Evolutionary conservation across 75 land plant genomes (phyloP).

Genomic region (Azolla pinnata): DNA sequence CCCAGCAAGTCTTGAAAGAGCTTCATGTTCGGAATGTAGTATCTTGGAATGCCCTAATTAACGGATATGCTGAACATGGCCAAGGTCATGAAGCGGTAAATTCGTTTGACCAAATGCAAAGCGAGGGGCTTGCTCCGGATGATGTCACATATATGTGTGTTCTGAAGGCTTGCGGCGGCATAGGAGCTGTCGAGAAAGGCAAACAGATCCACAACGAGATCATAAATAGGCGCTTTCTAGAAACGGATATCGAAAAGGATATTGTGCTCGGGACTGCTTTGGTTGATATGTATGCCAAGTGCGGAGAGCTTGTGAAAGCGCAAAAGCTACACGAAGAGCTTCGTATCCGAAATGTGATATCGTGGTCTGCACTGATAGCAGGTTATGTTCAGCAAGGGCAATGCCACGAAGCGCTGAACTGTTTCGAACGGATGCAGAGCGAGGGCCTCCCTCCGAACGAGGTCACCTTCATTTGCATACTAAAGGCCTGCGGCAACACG

Average conservation of each 20-base stretch:
- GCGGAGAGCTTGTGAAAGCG: slow-evolving; percentile 16
- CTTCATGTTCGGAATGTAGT: slow-evolving; percentile 18
- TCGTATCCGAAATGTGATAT: slow-evolving; percentile 4
- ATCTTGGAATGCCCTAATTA: slow-evolving; percentile 56
- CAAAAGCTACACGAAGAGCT: slow-evolving; percentile 17
- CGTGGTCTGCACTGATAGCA: slow-evolving; percentile 3
- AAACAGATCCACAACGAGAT: not conserved
- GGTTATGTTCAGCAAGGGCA: not conserved
- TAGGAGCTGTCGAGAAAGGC: slow-evolving; percentile 3
- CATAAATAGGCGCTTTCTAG: not conserved
- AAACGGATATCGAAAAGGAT: not conserved
- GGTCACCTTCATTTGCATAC: not conserved
- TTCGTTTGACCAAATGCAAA: slow-evolving; percentile 27
- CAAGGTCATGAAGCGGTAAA: slow-evolving; percentile 27
- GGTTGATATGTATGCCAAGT: slow-evolving; percentile 30
- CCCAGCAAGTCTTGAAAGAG: slow-evolving; percentile 30
- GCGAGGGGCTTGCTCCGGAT: slow-evolving; percentile 22
- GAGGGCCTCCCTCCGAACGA: slow-evolving; percentile 1
- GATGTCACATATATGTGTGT: not conserved
- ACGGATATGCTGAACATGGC: slow-evolving; percentile 42
- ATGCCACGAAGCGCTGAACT: not conserved
- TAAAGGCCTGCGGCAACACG: slow-evolving; percentile 6
- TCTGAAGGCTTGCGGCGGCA: slow-evolving; percentile 1
- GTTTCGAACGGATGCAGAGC: not conserved
- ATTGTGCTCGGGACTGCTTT: slow-evolving; percentile 25